Conservation (phyloP, 2,329 filamentous ascomycete species). For the Chrysoporthe puriensis region DNA sequence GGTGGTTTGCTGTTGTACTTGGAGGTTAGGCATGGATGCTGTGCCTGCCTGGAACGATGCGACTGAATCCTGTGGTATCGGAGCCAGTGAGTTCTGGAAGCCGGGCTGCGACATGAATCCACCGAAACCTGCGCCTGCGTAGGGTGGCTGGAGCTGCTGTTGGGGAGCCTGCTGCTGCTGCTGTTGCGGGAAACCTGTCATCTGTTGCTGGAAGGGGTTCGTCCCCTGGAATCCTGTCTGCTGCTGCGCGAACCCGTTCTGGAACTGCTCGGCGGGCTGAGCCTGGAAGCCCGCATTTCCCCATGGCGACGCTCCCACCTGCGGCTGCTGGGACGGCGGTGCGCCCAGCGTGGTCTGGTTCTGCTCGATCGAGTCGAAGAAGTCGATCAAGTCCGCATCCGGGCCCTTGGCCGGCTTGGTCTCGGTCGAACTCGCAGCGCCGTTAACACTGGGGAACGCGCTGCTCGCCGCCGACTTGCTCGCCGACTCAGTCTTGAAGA, state of each 20-base stretch:
- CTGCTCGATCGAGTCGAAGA: conserved; percentile 87
- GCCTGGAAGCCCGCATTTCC: conserved; percentile 38
- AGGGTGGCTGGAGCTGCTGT: conserved; percentile 47
- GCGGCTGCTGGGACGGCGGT: conserved; percentile 46
- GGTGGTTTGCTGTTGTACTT: conserved; percentile 65
- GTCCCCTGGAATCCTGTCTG: conserved; percentile 45
- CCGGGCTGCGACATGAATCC: conserved; percentile 72
- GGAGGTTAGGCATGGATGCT: conserved; percentile 47
- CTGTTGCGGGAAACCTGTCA: conserved; percentile 39
- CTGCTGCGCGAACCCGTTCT: conserved; percentile 47
- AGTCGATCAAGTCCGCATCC: conserved; percentile 84
- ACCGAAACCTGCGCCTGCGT: conserved; percentile 79
- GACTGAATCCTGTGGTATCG: conserved; percentile 62
- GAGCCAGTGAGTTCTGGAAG: conserved; percentile 57
- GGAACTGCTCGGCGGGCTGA: conserved; percentile 43
- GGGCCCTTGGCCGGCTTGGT: conserved; percentile 58
- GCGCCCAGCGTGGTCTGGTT: conserved; percentile 74
- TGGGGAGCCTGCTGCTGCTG: conserved; percentile 42
- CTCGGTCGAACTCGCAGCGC: conserved; percentile 33
- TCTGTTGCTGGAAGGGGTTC: conserved; percentile 49
- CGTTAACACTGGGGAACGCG: conserved; percentile 47
- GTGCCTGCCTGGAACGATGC: conserved; percentile 52
- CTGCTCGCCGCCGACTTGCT: conserved; percentile 41
- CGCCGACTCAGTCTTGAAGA: conserved; percentile 42
- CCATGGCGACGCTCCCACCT: conserved; percentile 27